Evolutionary conservation across 352 stramenopile genomes (phyloP), one percentile per base, ranked within the genome.

Genomic region (Pythium plurisporium): DNA sequence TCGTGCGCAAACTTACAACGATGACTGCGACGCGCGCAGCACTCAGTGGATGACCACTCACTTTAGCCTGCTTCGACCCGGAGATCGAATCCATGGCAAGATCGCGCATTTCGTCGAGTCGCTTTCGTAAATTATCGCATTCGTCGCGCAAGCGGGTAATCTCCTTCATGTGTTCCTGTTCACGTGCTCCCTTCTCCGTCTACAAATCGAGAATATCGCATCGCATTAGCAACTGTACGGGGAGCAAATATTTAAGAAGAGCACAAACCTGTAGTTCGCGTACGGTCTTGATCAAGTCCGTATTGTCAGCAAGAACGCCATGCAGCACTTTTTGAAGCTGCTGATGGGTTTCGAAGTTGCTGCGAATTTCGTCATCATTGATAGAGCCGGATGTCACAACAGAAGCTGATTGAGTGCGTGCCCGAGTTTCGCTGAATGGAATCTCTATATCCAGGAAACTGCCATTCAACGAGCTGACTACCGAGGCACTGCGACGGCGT

Each of bases 221-320:
- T n/a, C n/a, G n/a, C 29, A 27, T 15, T 22, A 47, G 45, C 3
- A 23, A 22, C 41, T 31, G 10, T 17, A 62, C 12, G 19, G 54
- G 4, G 22, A 55, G 25, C 11, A 38, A n/a, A 17, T 43, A 8
- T 31, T n/a, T 25, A 30, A 4, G 26, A 38, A 55, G 62, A 72
- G n/a, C 15, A 59, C 65, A 58, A 73, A 82, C 72, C 76, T 89
- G 73, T 29, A 87, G 49, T n/a, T 82, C 66, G 58, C 75, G 70
- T 49, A 87, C 72, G 17, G 74, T 86, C 47, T 80, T 73, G 30
- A 85, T 64, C 36, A 91, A 67, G 34, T 87, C 70, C 38, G 69
- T 67, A 30, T 87, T 88, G 46, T 88, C 76, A 23, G 60, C 70
- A 10, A 91, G 43, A 33, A 76, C 73, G 33, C 56, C 67, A 30